These are phyloP conservation scores for Eimeria tenella DNA, from an alignment of 169 alveolate genomes.

Conservation along the genomic window DNA sequence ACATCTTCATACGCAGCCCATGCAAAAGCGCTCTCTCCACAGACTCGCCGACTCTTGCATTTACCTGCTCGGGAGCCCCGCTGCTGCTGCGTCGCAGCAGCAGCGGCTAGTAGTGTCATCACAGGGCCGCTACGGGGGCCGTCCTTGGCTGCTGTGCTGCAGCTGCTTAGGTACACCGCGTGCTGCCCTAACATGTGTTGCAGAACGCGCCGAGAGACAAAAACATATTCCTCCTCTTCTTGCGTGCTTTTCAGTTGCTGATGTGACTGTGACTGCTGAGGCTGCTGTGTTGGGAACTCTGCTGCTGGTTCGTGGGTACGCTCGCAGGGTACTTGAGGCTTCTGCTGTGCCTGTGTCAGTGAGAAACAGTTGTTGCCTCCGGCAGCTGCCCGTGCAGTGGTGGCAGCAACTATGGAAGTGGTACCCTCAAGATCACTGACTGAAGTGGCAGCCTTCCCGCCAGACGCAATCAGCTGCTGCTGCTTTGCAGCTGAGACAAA, in stretches of 20 bases:
- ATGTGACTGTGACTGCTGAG: background rate
- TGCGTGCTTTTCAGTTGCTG: constrained; percentile 20
- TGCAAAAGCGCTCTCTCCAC: constrained; percentile 52
- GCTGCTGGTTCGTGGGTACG: background rate
- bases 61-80: constrained; percentile 30
- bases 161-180: constrained; percentile 57
- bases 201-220: constrained; percentile 56
- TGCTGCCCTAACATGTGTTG: constrained; percentile 70
- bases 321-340: background rate
- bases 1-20: constrained; percentile 65
- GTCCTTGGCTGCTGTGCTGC: constrained; percentile 67
- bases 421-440: background rate
- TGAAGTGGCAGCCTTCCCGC: constrained; percentile 12
- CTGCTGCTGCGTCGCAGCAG: constrained; percentile 71
- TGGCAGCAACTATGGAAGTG: constrained; percentile 6
- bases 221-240: constrained; percentile 32
- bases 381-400: background rate
- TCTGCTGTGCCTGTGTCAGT: background rate
- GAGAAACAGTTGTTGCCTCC: background rate
- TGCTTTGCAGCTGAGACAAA: constrained; percentile 58
- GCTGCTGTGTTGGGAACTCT: background rate
- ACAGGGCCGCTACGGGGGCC: constrained; percentile 63
- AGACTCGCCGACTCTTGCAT: constrained; percentile 23
- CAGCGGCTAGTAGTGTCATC: constrained; percentile 64
- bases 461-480: constrained; percentile 18